Base-by-base conservation (phyloP, 2,329 filamentous ascomycete genomes). In the Helicocarpus griseus region DNA sequence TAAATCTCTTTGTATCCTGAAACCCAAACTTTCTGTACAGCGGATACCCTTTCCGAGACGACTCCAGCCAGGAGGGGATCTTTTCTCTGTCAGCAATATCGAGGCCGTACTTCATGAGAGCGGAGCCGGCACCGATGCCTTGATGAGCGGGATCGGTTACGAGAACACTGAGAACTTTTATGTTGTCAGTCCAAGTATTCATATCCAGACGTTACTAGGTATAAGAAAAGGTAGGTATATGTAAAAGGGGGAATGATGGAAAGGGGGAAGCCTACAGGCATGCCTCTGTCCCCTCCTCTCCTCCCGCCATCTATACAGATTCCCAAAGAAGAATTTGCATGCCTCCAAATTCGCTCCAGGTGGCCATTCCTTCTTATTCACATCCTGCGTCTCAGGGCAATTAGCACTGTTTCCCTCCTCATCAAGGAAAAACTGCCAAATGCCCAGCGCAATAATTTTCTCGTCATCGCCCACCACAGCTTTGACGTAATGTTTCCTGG, bases 111-210 rank as follows among this genome's bases (percentile, higher is more conserved):
- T 54, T 48, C n/a, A 67, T 44, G 13, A 66, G 48, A 28, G 57
- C 53, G 2, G 57, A 58, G 11, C 61, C 65, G 17, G 65, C 51
- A 5, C 64, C 63, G 31, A 54, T 55, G 2, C 64, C 55, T 38
- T 65, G 60, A 49, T 57, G 63, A 14, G 58, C 56, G 0, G 60
- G 60, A n/a, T 66, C 59, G 8, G 68, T 69, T 5, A 62, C 60
- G 4, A 73, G 60, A 1, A 61, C 31, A 2, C 58, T 54, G 5
- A 72, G 57, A 44, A 66, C 68, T 48, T 48, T 8, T 24, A 7
- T 26, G 6, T 13, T 36, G 21, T 48, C 17, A 36, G 45, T n/a
- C n/a, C n/a, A n/a, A n/a, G n/a, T n/a, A n/a, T n/a, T n/a, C n/a
- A n/a, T n/a, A n/a, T n/a, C n/a, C n/a, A n/a, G n/a, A n/a, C n/a